phyloP scores from a whole-genome alignment of 1,284 basidiomycete species.

The Wolfiporia cocos region DNA sequence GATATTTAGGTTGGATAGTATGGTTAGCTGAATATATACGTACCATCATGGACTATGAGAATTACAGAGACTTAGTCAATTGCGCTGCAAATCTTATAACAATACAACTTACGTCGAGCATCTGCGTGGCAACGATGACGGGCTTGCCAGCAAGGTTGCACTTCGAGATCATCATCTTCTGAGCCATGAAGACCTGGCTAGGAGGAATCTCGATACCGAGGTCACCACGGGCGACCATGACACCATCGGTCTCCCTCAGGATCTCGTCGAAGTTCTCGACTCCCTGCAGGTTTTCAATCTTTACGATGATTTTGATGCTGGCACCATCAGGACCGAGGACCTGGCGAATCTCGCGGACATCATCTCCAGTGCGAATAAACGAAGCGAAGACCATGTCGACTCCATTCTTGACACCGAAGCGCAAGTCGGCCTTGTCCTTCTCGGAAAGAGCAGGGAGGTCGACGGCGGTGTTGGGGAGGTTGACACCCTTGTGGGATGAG shows the following conservation, averaged over 20 bases:
- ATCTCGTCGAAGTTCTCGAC: conserved; percentile 98
- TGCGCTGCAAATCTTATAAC: not conserved
- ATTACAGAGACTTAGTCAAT: too few relatives aligned
- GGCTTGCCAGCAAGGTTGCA: conserved; percentile 97
- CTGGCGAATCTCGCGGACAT: conserved; percentile 87
- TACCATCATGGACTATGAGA: conserved; percentile 85
- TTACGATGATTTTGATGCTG: conserved; percentile 95
- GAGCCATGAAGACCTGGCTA: conserved; percentile 94
- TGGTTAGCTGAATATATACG: conserved; percentile 18
- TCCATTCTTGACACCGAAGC: conserved; percentile 95
- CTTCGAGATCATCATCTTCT: conserved; percentile 99
- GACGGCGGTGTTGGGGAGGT: conserved; percentile 96
- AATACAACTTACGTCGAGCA: conserved; percentile 79
- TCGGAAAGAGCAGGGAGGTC: conserved; percentile 97
- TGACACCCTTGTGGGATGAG: conserved; percentile 98
- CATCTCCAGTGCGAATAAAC: conserved; percentile 90
- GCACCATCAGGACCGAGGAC: conserved; percentile 91
- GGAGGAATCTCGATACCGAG: conserved; percentile 98
- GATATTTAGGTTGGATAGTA: conserved; percentile 1
- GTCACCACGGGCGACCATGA: conserved; percentile 98
- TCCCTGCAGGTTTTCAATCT: conserved; percentile 98
- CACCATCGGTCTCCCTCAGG: conserved; percentile 87
- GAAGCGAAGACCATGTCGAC: conserved; percentile 99
- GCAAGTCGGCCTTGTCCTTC: conserved; percentile 95
- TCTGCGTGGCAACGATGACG: conserved; percentile 98